Conservation (phyloP, 1,284 basidiomycete genomes). For the Irpex sp. region DNA sequence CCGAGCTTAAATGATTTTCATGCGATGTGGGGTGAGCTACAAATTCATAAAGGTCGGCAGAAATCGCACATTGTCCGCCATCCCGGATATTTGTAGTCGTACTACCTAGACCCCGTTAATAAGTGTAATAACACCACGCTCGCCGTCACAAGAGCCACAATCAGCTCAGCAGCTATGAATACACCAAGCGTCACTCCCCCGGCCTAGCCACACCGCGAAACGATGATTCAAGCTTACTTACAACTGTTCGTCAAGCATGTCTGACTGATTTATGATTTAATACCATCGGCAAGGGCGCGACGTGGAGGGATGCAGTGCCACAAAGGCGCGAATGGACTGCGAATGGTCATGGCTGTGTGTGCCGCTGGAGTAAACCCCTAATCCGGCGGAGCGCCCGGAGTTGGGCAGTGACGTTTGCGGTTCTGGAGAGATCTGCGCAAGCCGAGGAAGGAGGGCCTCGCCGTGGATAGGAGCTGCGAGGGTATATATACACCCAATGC, state of each 20-base stretch:
- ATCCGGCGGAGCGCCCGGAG: not conserved
- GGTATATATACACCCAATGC: not conserved
- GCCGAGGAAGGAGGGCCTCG: not conserved
- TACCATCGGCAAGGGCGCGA: not conserved
- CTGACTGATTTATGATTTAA: not conserved
- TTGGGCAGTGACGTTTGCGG: not conserved
- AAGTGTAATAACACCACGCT: not conserved
- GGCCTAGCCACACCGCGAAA: not conserved
- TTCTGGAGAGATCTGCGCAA: not conserved
- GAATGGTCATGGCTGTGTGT: not conserved
- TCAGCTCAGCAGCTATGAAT: not conserved
- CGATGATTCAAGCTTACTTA: not conserved
- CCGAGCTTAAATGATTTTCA: no score
- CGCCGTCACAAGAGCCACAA: not conserved
- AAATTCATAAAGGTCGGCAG: no score
- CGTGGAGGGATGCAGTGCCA: not conserved
- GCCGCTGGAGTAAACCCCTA: not conserved
- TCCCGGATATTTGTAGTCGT: not conserved
- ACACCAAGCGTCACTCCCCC: not conserved
- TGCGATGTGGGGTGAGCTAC: no score
- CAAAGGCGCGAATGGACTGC: not conserved
- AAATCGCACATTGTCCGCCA: no score
- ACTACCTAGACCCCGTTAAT: not conserved
- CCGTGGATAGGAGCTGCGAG: not conserved
- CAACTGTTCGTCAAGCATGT: not conserved